Percentiles rank a stretch among this genome's conserved stretches.
These are phyloP conservation scores for Rhododendron griersonianum DNA, from an alignment of 148 eudicot genomes.

Conservation along the genomic window DNA sequence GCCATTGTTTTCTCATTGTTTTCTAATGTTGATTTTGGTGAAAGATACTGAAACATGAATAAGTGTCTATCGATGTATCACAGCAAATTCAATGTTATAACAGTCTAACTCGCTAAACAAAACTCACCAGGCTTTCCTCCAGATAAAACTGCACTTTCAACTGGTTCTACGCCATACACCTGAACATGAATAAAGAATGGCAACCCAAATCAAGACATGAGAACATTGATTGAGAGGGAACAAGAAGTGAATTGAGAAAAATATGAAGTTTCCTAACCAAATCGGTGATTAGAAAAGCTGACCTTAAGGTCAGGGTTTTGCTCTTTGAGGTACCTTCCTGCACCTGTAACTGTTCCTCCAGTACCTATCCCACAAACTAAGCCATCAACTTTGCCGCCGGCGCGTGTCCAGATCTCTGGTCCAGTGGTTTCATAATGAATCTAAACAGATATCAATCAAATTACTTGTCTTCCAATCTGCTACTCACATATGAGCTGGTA, in stretches of 20 bases:
- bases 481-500: background rate
- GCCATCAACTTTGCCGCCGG: slow-evolving; percentile 68
- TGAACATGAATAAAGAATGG: slow-evolving; percentile 8
- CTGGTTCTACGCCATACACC: slow-evolving; percentile 81
- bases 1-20: too few relatives aligned
- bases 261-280: background rate
- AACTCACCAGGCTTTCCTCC: slow-evolving; percentile 8
- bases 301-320: slow-evolving; percentile 75
- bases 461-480: background rate
- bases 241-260: background rate
- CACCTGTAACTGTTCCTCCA: slow-evolving; percentile 82
- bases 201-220: background rate
- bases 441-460: slow-evolving; percentile 27
- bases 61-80: too few relatives aligned
- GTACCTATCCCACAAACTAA: slow-evolving; percentile 79
- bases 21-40: background rate
- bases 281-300: background rate
- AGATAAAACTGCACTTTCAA: slow-evolving; percentile 80
- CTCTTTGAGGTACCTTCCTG: slow-evolving; percentile 83
- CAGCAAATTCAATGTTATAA: too few relatives aligned
- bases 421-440: slow-evolving; percentile 83
- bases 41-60: background rate
- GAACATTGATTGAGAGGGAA: background rate
- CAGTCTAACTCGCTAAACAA: too few relatives aligned
- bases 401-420: slow-evolving; percentile 80